Evolutionary conservation across 495 filamentous ascomycete species (phyloP).

Genomic region (Recurvomyces mirabilis): DNA sequence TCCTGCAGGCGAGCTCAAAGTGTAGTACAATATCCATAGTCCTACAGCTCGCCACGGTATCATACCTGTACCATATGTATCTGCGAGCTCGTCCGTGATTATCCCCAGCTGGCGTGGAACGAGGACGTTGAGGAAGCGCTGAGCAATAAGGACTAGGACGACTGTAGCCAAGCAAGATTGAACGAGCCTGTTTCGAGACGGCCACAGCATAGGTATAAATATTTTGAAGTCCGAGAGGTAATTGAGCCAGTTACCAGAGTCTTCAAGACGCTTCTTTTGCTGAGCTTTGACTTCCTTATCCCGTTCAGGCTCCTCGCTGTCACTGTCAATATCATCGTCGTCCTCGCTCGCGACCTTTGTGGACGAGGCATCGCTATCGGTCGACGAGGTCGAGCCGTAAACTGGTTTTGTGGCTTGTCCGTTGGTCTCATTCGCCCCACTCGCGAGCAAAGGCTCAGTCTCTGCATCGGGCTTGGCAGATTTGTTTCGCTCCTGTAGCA

Average conservation of each 20-base stretch:
- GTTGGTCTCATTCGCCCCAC: slow-evolving; percentile 1
- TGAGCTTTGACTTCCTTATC: slow-evolving; percentile 22
- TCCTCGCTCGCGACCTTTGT: slow-evolving; percentile 1
- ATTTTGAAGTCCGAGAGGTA: slow-evolving; percentile 29
- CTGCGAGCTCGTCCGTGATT: slow-evolving; percentile 26
- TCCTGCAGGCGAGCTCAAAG: slow-evolving; percentile 13
- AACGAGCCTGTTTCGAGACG: slow-evolving; percentile 21
- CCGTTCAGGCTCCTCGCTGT: slow-evolving; percentile 20
- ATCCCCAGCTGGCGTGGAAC: slow-evolving; percentile 28
- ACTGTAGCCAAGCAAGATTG: slow-evolving; percentile 23
- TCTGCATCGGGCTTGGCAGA: background rate
- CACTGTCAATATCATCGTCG: slow-evolving; percentile 7
- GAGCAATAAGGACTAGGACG: slow-evolving; percentile 15
- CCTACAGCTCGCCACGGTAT: slow-evolving; percentile 27
- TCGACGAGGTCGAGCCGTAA: background rate
- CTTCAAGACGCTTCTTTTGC: slow-evolving; percentile 25
- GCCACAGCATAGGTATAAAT: slow-evolving; percentile 32
- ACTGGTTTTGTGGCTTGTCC: slow-evolving; percentile 4
- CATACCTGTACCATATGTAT: slow-evolving; percentile 9
- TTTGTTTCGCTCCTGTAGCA: slow-evolving; percentile 1
- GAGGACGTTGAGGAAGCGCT: slow-evolving; percentile 28
- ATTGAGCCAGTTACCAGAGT: slow-evolving; percentile 27
- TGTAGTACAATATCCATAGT: slow-evolving; percentile 27
- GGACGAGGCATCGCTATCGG: background rate
- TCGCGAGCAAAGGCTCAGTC: slow-evolving; percentile 11